These are phyloP conservation scores for Yamadazyma olivae DNA, from an alignment of 805 yeast species.

Conservation along the genomic window DNA sequence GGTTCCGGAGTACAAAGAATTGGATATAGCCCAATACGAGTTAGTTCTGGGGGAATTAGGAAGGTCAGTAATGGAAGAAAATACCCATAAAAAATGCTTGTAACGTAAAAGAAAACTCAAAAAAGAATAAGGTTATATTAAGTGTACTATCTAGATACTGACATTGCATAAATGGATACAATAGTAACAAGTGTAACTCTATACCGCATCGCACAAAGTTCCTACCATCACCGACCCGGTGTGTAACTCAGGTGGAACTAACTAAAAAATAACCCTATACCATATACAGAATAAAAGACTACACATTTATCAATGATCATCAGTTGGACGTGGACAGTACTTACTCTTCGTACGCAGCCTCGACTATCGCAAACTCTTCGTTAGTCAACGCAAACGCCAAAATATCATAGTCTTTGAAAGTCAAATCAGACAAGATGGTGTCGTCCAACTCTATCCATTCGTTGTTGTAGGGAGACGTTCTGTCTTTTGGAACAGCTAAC, in stretches of 20 bases:
- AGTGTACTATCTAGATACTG: no score
- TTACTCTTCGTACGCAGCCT: constrained; percentile 32
- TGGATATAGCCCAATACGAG: constrained; percentile 14
- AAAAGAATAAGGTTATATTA: neutral
- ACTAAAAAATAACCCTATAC: no score
- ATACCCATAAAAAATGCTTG: constrained; percentile 1
- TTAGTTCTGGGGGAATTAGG: constrained; percentile 22
- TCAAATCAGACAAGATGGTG: constrained; percentile 26
- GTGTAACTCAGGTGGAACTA: no score
- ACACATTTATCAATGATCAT: no score
- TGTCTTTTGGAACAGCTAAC: constrained; percentile 43
- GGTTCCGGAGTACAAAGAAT: constrained; percentile 15
- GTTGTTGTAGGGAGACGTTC: constrained; percentile 29
- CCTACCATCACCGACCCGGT: no score
- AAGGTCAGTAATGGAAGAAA: constrained; percentile 22
- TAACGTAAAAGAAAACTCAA: neutral
- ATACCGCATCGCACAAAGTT: no score
- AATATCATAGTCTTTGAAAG: constrained; percentile 38
- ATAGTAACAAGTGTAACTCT: no score
- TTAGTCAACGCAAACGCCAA: constrained; percentile 42
- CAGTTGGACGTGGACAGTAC: no score
- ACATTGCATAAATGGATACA: no score
- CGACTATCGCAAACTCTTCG: constrained; percentile 30
- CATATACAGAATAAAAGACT: no score
- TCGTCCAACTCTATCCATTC: constrained; percentile 32